These are phyloP conservation scores for Penicillium olsonii DNA, from an alignment of 2,329 filamentous ascomycete genomes.

Conservation along the genomic window DNA sequence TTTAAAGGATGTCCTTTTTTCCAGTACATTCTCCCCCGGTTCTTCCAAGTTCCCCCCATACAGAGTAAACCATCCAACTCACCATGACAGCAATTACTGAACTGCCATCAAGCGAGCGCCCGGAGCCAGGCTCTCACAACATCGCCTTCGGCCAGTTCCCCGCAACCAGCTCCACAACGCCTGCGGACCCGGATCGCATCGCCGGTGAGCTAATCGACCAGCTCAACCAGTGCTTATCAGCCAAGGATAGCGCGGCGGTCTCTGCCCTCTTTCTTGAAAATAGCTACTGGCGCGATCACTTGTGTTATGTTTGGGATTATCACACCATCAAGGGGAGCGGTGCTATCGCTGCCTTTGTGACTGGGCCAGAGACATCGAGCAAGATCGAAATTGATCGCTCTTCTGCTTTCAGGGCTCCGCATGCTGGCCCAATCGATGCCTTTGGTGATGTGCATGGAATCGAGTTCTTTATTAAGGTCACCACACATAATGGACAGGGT, in stretches of 20 bases:
- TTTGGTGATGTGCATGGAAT: conserved; percentile 55
- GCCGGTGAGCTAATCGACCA: conserved; percentile 39
- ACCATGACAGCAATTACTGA: background rate
- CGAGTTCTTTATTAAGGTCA: conserved; percentile 57
- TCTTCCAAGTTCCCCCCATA: background rate
- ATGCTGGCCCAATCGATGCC: conserved; percentile 51
- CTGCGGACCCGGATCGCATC: conserved; percentile 39
- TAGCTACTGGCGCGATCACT: conserved; percentile 61
- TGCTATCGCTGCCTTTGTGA: conserved; percentile 39
- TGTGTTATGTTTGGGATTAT: conserved; percentile 58
- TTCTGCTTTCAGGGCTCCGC: conserved; percentile 48
- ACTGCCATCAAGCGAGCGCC: conserved; percentile 42
- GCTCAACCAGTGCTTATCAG: conserved; percentile 43
- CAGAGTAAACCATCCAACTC: background rate
- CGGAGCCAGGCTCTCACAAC: conserved; percentile 59
- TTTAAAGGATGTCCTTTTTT: background rate
- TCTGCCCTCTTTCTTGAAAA: conserved; percentile 52
- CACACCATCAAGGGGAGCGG: conserved; percentile 54
- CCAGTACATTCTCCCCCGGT: too few species aligned
- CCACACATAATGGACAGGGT: conserved; percentile 57
- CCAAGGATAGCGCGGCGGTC: conserved; percentile 36
- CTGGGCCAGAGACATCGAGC: conserved; percentile 45
- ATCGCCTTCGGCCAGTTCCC: conserved; percentile 49
- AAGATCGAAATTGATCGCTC: conserved; percentile 51
- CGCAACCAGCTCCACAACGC: conserved; percentile 32